Base-by-base conservation (phyloP, 2,329 filamentous ascomycete genomes). In the Coleophoma eucalyptorum region DNA sequence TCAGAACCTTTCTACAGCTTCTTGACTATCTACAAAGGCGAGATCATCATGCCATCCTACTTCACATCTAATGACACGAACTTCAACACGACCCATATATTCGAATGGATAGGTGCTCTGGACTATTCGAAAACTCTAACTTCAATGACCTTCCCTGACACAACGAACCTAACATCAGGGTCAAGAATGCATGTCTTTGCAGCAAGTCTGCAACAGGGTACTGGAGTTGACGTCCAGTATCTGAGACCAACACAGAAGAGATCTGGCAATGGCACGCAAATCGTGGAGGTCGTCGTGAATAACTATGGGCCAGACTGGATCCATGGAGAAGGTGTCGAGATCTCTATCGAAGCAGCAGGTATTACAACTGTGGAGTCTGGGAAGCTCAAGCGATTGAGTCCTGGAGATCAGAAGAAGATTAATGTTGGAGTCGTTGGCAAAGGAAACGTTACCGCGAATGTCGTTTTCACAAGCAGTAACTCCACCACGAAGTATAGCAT, bases 221-320 rank as follows among this genome's bases (percentile, higher is more conserved):
- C 62, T 53, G 57, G 50, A 2, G 49, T 70, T 0, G 59, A 62
- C 18, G 64, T 75, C 4, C 72, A 75, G 53, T 62, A 63, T 37
- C 62, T 73, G 15, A 62, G 72, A 2, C 69, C 73, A 16, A 75
- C 72, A 31, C 72, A 75, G 51, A 74, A 74, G 50, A 69, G 68
- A 65, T 56, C 65, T 8, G 65, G 55, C 0, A 60, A 62, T 12
- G 62, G 59, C 4, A 60, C 62, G 10, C 73, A 76, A 55, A 60
- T 70, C 19, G 66, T 75, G n/a, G 72, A 75, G 54, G 55, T 71
- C 16, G 63, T 65, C 1, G 46, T 72, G 38, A 69, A 71, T 54
- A 71, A 72, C 49, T 61, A 62, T 7, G 70, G 69, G 4, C 49
- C 53, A 1, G 58, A 65, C 44, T 74, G 72, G 45, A 58, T 72